Percentiles rank a stretch among this genome's conserved stretches.
phyloP scores from a whole-genome alignment of 2,329 filamentous ascomycete species.

The Microdochium paspali region DNA sequence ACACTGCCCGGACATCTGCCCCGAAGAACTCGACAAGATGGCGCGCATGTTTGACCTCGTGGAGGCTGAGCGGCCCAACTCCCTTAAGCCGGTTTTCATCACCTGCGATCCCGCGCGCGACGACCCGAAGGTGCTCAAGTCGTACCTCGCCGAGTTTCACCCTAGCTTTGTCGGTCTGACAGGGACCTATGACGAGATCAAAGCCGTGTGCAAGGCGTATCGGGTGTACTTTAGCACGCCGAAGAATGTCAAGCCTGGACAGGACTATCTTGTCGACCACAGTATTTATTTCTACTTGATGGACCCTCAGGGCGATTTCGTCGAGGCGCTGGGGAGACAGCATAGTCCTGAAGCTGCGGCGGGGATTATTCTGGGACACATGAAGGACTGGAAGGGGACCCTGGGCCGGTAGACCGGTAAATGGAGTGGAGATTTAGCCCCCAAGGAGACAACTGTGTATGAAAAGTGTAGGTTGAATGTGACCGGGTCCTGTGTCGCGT shows the following conservation, averaged over 20 bases:
- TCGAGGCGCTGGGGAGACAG: slow-evolving; percentile 91
- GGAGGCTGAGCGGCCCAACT: slow-evolving; percentile 36
- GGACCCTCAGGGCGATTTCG: slow-evolving; percentile 97
- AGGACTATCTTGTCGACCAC: slow-evolving; percentile 97
- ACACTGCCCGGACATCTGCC: slow-evolving; percentile 97
- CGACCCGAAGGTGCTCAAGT: slow-evolving; percentile 72
- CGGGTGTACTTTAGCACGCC: slow-evolving; percentile 97
- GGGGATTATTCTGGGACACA: slow-evolving; percentile 75
- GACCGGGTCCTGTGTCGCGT: too few species aligned
- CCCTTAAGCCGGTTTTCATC: slow-evolving; percentile 76
- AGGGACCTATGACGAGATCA: slow-evolving; percentile 88
- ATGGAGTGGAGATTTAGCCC: slow-evolving; percentile 5
- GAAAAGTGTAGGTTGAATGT: too few species aligned
- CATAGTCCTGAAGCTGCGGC: slow-evolving; percentile 84
- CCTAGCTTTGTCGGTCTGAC: slow-evolving; percentile 78
- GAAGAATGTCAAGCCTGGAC: slow-evolving; percentile 74
- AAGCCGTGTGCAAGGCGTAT: slow-evolving; percentile 90
- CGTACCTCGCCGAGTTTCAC: slow-evolving; percentile 89
- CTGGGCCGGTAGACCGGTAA: slow-evolving; percentile 5
- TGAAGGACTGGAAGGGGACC: slow-evolving; percentile 45
- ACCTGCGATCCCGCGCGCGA: slow-evolving; percentile 93
- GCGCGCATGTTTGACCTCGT: slow-evolving; percentile 81
- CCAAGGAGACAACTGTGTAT: too few species aligned
- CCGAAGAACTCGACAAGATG: slow-evolving; percentile 99
- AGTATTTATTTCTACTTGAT: slow-evolving; percentile 99